These are phyloP conservation scores for Colletotrichum horii DNA, from an alignment of 2,329 filamentous ascomycete species.

Conservation along the genomic window DNA sequence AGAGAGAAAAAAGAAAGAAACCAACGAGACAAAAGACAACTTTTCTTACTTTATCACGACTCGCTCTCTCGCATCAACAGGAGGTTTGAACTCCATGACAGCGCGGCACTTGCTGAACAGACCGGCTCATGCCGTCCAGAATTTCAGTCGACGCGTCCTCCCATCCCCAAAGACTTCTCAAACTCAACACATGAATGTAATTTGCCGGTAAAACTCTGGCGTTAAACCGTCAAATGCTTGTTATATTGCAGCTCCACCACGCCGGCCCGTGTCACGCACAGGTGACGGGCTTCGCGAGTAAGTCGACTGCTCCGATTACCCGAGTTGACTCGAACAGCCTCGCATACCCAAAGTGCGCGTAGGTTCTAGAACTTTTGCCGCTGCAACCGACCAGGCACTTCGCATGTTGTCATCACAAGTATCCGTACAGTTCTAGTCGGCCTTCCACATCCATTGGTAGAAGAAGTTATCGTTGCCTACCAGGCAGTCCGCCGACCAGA, in stretches of 20 bases:
- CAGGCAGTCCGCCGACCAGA: background rate
- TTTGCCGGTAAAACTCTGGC: background rate
- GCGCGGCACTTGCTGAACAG: background rate
- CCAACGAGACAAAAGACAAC: background rate
- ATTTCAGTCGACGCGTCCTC: background rate
- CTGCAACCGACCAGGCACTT: background rate
- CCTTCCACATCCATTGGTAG: background rate
- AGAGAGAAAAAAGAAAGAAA: background rate
- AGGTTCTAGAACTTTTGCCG: background rate
- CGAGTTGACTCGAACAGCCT: background rate
- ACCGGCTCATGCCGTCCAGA: background rate
- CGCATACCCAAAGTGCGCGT: background rate
- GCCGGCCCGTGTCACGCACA: background rate
- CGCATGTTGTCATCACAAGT: background rate
- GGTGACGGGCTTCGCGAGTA: background rate
- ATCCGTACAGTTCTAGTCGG: background rate
- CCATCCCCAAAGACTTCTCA: background rate
- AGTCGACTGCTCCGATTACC: background rate
- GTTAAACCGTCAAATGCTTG: background rate
- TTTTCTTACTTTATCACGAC: background rate
- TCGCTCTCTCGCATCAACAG: background rate
- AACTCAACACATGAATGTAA: background rate
- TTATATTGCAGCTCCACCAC: background rate
- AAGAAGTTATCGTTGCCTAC: background rate
- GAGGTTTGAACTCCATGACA: background rate